phyloP scores from a whole-genome alignment of 2,329 filamentous ascomycete species.

The Aureobasidium sp. region DNA sequence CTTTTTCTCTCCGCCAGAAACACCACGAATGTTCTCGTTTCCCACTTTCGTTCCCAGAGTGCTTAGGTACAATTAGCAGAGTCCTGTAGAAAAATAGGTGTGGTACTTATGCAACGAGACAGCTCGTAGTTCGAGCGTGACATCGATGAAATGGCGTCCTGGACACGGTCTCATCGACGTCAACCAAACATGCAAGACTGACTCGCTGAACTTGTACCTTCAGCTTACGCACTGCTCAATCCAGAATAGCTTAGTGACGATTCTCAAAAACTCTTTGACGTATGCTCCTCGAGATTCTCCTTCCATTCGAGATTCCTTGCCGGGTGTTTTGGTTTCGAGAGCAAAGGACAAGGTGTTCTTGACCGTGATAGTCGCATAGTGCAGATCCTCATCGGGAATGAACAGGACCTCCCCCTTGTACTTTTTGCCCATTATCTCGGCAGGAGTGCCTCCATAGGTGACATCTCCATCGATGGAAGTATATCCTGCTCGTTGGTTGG shows the following conservation, averaged over 20 bases:
- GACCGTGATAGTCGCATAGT: constrained; percentile 78
- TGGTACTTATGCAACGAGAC: too few relatives aligned
- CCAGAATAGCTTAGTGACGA: constrained; percentile 62
- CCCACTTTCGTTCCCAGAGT: constrained; percentile 79
- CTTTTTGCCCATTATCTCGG: constrained; percentile 57
- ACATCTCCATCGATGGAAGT: constrained; percentile 61
- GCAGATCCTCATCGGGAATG: constrained; percentile 78
- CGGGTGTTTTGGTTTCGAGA: constrained; percentile 74
- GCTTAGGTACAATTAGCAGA: constrained; percentile 1
- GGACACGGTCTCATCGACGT: too few relatives aligned
- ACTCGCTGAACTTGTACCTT: too few relatives aligned
- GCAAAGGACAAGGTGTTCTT: constrained; percentile 82
- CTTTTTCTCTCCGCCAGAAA: constrained; percentile 46
- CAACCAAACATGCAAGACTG: too few relatives aligned
- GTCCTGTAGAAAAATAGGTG: too few relatives aligned
- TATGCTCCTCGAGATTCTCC: constrained; percentile 74
- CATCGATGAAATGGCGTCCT: too few relatives aligned
- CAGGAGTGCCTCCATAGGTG: constrained; percentile 64
- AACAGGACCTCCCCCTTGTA: constrained; percentile 80
- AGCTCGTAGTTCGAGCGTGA: too few relatives aligned
- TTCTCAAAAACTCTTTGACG: constrained; percentile 62
- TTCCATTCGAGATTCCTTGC: constrained; percentile 55
- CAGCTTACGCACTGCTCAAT: constrained; percentile 55
- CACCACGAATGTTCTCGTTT: constrained; percentile 69
- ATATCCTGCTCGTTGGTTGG: constrained; percentile 45